Evolutionary conservation across 2,329 filamentous ascomycete species (phyloP).

Genomic region (Arachnomyces sp.): DNA sequence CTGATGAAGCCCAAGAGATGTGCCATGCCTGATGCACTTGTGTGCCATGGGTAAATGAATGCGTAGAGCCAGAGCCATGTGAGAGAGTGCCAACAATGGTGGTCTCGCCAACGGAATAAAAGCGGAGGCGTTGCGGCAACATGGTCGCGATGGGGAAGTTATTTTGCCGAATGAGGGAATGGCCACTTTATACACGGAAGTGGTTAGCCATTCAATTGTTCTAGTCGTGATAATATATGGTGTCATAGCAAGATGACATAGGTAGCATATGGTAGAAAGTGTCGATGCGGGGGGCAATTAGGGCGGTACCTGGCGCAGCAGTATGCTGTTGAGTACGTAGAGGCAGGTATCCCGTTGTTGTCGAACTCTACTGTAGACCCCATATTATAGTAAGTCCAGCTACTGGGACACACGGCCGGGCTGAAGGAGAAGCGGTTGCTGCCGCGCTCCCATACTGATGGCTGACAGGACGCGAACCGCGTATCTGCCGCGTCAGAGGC

Average conservation of each 20-base stretch:
- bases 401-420: conserved; percentile 3
- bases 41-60: neutral
- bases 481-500: neutral
- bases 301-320: neutral
- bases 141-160: too few species aligned
- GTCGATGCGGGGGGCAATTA: too few species aligned
- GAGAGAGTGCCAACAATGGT: neutral
- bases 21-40: conserved; percentile 2
- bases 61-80: too few species aligned
- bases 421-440: neutral
- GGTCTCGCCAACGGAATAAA: neutral
- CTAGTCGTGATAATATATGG: too few species aligned
- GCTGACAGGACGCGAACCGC: conserved; percentile 2
- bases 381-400: neutral
- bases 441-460: neutral
- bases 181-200: too few species aligned
- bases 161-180: too few species aligned
- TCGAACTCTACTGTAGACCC: too few species aligned
- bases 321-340: neutral
- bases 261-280: too few species aligned
- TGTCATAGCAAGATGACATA: too few species aligned
- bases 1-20: neutral
- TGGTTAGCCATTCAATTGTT: too few species aligned
- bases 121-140: too few species aligned
- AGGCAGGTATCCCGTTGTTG: too few species aligned